Evolutionary conservation across 78 protist genomes (phyloP), one percentile per base, ranked within the genome.

Genomic region (Ministeria vibrans): DNA sequence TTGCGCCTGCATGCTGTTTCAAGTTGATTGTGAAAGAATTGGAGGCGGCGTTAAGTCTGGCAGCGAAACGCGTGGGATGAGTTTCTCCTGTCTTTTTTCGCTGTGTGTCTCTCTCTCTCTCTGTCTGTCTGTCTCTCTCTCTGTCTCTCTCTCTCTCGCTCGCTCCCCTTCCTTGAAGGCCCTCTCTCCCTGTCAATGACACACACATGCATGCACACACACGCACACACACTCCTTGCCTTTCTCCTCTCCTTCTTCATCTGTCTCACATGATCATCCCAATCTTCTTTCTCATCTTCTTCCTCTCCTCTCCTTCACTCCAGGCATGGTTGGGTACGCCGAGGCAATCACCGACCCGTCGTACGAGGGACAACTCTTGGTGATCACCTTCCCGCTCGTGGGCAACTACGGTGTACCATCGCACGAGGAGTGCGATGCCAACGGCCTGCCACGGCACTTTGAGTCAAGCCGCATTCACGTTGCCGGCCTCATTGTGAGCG

Each of bases 321-420:
- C 76, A 45, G 92, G 94, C 38, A 96, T 96, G 98, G 98, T 96
- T 25, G 99, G 99, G 23, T 94, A 96, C 83, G 77, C 92, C 6
- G 99, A 96, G 81, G 76, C 94, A 13, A 81, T 96, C 44, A 91
- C 96, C 28, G 99, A 94, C 75, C 99, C 99, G 30, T 94, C 97
- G 42, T 94, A 96, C 91, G 63, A 80, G n/a, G 94, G 94, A 20
- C 99, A 96, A 75, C 92, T 96, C 18, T 82, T 96, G 36, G 95
- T 91, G 42, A 81, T 92, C 66, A 92, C 99, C 20, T 94, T 86
- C 82, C 99, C 99, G 6, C 59, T 94, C 41, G 86, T 93, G 25
- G 98, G 99, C 41, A 94, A 94, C 94, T 94, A 94, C 75, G 99
- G 99, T 44, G 95, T 94, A 11, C 97, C 98, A 49, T 18, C 71